These are phyloP conservation scores for Phtheirospermum japonicum DNA, from an alignment of 257 asterid genomes.

Conservation along the genomic window DNA sequence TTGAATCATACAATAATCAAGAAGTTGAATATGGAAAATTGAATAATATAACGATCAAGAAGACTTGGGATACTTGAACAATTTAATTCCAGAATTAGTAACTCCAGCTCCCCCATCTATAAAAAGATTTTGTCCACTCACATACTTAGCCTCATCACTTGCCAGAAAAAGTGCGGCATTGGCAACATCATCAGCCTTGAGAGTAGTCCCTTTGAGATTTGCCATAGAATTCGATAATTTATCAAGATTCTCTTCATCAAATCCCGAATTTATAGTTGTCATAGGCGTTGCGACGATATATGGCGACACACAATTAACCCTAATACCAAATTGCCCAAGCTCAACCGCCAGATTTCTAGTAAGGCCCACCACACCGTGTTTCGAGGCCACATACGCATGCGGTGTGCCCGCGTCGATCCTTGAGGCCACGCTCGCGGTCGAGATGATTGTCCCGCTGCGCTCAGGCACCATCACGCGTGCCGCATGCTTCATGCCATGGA, in stretches of 20 bases:
- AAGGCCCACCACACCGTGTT: slow-evolving; percentile 55
- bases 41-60: too few relatives aligned
- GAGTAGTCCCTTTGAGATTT: slow-evolving; percentile 36
- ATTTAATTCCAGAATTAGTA: slow-evolving; percentile 26
- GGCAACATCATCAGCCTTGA: slow-evolving; percentile 39
- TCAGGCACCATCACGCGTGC: slow-evolving; percentile 46
- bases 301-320: slow-evolving; percentile 56
- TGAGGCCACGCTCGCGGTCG: slow-evolving; percentile 42
- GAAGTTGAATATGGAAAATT: too few relatives aligned
- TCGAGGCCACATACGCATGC: slow-evolving; percentile 50
- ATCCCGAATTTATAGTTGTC: slow-evolving; percentile 26
- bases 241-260: slow-evolving; percentile 33
- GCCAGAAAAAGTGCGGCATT: slow-evolving; percentile 53
- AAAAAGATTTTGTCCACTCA: slow-evolving; percentile 57
- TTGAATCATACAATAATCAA: too few relatives aligned
- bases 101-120: slow-evolving; percentile 55
- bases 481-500: slow-evolving; percentile 49
- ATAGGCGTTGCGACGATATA: slow-evolving; percentile 38
- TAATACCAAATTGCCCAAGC: slow-evolving; percentile 47
- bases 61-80: background rate
- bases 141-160: slow-evolving; percentile 49
- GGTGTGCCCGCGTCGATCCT: slow-evolving; percentile 37
- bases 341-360: slow-evolving; percentile 49
- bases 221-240: slow-evolving; percentile 6
- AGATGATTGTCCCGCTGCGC: slow-evolving; percentile 43